Evolutionary conservation across 2,329 filamentous ascomycete species (phyloP), one percentile per base, ranked within the genome.

Genomic region (Cryphonectria parasitica): DNA sequence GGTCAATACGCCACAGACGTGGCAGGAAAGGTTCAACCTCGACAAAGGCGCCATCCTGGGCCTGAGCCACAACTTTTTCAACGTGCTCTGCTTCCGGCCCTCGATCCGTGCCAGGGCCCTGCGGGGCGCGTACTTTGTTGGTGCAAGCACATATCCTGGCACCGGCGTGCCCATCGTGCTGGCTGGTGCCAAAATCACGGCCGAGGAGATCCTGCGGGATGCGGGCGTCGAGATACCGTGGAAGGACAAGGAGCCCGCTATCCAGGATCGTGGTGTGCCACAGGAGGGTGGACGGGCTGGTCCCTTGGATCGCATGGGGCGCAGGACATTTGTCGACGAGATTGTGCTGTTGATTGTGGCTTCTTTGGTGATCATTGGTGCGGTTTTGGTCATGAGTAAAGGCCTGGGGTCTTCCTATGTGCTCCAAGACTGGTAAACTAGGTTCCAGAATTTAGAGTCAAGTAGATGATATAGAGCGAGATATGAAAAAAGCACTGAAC

Each of bases 121-220:
- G 25, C 74, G 81, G 17, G 81, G 83, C 2, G 78, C 90, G 34
- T 93, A 92, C 76, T 93, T 94, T 76, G 92, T 93, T 0, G 91
- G 91, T 45, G 91, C 91, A 1, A 91, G 88, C 76, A 92, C 91
- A 28, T 91, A 94, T 81, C 91, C 92, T 0, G 92, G 92, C 1
- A 93, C 91, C 0, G 91, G 91, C 0, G 91, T 94, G 28, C 92
- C 92, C 3, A 92, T 94, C 69, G 89, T 90, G 36, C 80, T 93
- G 13, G 91, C 91, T 0, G 91, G 91, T 0, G 88, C 89, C 11
- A 91, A 89, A 78, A 84, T 93, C 69, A 83, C 82, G 15, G 75
- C 80, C 0, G 82, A 84, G 74, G 82, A 85, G 77, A 80, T 85
- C 25, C 75, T 85, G 34, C 76, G 74, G 7, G 81, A 82, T 66